Percentiles rank a stretch among this genome's conserved stretches.
These are phyloP conservation scores for Microbotryum violaceum DNA, from an alignment of 1,284 basidiomycete genomes.

Conservation along the genomic window DNA sequence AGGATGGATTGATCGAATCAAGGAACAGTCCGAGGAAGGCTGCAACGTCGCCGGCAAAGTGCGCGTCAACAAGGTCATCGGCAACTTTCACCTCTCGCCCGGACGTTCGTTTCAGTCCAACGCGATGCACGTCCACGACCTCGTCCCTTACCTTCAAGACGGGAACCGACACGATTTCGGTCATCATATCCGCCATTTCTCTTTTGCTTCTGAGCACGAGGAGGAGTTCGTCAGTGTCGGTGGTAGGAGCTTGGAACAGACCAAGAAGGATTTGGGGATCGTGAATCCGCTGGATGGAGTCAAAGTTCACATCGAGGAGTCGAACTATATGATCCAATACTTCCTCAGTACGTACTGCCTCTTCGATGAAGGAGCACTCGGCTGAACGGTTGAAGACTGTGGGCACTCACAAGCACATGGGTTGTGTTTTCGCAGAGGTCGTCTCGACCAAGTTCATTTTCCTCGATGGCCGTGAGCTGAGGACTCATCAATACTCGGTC, in stretches of 20 bases:
- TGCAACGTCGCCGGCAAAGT: slow-evolving; percentile 88
- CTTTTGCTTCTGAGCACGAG: slow-evolving; percentile 46
- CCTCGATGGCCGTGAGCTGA: slow-evolving; percentile 55
- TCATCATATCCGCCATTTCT: slow-evolving; percentile 47
- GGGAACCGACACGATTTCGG: slow-evolving; percentile 87
- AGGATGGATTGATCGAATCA: slow-evolving; percentile 89
- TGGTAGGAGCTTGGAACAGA: slow-evolving; percentile 33
- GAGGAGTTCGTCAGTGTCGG: slow-evolving; percentile 20
- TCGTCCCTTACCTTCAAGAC: slow-evolving; percentile 90
- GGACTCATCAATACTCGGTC: slow-evolving; percentile 65
- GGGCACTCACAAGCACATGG: not conserved
- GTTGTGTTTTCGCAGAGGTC: slow-evolving; percentile 44
- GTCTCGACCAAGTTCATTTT: slow-evolving; percentile 85
- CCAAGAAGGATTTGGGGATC: slow-evolving; percentile 71
- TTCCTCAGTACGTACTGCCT: slow-evolving; percentile 31
- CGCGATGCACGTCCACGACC: slow-evolving; percentile 74
- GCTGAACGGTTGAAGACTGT: slow-evolving; percentile 1
- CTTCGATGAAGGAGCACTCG: slow-evolving; percentile 8
- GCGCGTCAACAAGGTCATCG: slow-evolving; percentile 93
- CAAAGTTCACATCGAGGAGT: slow-evolving; percentile 51
- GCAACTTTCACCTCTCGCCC: slow-evolving; percentile 57
- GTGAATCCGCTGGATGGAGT: slow-evolving; percentile 74
- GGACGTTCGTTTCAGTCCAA: slow-evolving; percentile 89
- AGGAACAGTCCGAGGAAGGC: slow-evolving; percentile 85
- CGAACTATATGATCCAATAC: slow-evolving; percentile 43